Evolutionary conservation across 1,139 yeast species (phyloP).

Genomic region (Yamadazyma kanchanaburiensis): DNA sequence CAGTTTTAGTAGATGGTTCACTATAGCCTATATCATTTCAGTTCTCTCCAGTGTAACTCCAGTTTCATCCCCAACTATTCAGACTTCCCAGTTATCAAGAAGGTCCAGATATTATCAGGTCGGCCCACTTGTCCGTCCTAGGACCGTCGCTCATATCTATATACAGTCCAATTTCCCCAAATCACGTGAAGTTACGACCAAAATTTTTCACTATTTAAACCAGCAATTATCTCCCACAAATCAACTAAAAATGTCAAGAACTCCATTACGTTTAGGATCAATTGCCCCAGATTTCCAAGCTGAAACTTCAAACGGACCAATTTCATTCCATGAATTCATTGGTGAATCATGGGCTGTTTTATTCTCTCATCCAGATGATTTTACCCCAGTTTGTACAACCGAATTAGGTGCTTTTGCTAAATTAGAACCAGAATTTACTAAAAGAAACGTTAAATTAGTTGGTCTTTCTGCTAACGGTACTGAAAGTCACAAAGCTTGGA

Average conservation of each 20-base stretch:
- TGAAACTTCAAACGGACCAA: slow-evolving; percentile 70
- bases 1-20: too few relatives aligned
- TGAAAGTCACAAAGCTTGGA: slow-evolving; percentile 74
- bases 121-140: too few relatives aligned
- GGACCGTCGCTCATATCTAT: too few relatives aligned
- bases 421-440: slow-evolving; percentile 76
- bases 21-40: too few relatives aligned
- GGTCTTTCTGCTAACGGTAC: slow-evolving; percentile 76
- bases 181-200: slow-evolving; percentile 12
- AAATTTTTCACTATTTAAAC: slow-evolving; percentile 2
- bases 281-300: slow-evolving; percentile 83
- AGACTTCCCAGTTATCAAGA: too few relatives aligned
- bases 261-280: slow-evolving; percentile 39
- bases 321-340: slow-evolving; percentile 76
- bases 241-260: slow-evolving; percentile 8
- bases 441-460: slow-evolving; percentile 71
- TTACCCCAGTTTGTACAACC: slow-evolving; percentile 88
- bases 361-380: slow-evolving; percentile 85
- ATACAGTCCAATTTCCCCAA: background rate
- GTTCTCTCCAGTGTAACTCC: too few relatives aligned
- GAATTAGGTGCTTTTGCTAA: slow-evolving; percentile 87
- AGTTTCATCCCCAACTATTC: too few relatives aligned
- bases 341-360: slow-evolving; percentile 77
- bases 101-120: too few relatives aligned
- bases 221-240: slow-evolving; percentile 1